phyloP scores from a whole-genome alignment of 2,329 filamentous ascomycete species.

The Claviceps fusiformis region DNA sequence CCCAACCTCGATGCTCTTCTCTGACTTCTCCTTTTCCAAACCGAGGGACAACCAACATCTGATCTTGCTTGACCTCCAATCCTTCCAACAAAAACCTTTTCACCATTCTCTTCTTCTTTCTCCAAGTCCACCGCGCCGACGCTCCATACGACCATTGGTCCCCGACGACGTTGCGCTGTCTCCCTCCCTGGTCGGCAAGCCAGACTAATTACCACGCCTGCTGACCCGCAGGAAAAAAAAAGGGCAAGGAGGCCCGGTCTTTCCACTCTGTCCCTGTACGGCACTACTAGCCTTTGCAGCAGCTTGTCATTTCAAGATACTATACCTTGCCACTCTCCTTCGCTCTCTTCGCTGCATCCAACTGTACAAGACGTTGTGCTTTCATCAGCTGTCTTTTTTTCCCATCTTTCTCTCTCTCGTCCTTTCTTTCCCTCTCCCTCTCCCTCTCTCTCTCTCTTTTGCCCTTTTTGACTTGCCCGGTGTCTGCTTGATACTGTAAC shows the following conservation, averaged over 20 bases:
- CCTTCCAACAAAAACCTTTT: neutral
- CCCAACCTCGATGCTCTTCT: neutral
- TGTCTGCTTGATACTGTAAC: neutral
- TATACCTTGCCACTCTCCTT: neutral
- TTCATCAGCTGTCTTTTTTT: neutral
- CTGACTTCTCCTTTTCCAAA: neutral
- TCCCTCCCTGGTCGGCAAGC: neutral
- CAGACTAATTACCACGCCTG: conserved; percentile 1
- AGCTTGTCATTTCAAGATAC: conserved; percentile 3
- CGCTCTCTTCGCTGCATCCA: neutral
- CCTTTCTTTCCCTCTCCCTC: no score
- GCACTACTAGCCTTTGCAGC: neutral
- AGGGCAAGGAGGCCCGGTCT: conserved; percentile 3
- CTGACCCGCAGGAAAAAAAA: conserved; percentile 5
- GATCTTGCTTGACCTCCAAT: neutral
- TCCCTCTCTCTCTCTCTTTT: neutral
- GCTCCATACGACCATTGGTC: neutral
- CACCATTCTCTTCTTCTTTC: neutral
- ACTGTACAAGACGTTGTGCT: neutral
- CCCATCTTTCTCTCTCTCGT: neutral
- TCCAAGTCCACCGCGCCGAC: neutral
- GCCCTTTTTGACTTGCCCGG: neutral
- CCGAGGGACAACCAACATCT: neutral
- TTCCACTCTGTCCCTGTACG: neutral
- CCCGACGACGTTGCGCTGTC: neutral